These are phyloP conservation scores for Thermothielavioides terrestris DNA, from an alignment of 495 filamentous ascomycete genomes.

Conservation along the genomic window DNA sequence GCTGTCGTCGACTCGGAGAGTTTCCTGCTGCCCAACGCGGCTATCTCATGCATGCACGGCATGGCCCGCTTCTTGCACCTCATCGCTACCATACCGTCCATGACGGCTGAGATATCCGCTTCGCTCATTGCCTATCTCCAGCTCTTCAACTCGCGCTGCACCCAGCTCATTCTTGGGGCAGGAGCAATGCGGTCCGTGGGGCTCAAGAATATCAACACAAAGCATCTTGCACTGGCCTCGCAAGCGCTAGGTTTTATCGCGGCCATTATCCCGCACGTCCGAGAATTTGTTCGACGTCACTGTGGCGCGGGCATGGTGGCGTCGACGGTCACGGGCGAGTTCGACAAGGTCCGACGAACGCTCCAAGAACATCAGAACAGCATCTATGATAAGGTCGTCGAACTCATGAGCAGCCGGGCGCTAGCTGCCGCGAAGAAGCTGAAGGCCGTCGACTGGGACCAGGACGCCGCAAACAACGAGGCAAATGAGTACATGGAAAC, in stretches of 20 bases:
- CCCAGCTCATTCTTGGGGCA: conserved; percentile 88
- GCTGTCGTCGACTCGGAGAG: conserved; percentile 78
- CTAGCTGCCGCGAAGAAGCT: conserved; percentile 63
- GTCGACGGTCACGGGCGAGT: conserved; percentile 64
- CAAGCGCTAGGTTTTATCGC: conserved; percentile 86
- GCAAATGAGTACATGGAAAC: conserved; percentile 82
- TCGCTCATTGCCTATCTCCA: conserved; percentile 59
- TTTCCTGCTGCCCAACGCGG: conserved; percentile 79
- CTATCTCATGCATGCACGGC: conserved; percentile 65
- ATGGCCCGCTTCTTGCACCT: conserved; percentile 77
- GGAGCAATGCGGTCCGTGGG: conserved; percentile 87
- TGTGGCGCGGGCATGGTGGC: conserved; percentile 44
- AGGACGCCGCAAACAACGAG: conserved; percentile 20
- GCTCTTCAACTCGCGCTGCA: conserved; percentile 88
- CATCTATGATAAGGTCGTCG: conserved; percentile 91
- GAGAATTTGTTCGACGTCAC: conserved; percentile 83
- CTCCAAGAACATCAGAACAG: conserved; percentile 89
- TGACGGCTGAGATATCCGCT: conserved; percentile 73
- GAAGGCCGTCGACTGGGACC: conserved; percentile 69
- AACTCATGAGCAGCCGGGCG: conserved; percentile 84
- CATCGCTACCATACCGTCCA: conserved; percentile 73
- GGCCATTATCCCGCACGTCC: conserved; percentile 77
- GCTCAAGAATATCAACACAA: conserved; percentile 91
- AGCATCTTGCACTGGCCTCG: conserved; percentile 85
- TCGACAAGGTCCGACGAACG: conserved; percentile 81